Evolutionary conservation across 192 early-diverging fungal species (phyloP).

Genomic region (Allomyces arbusculus): DNA sequence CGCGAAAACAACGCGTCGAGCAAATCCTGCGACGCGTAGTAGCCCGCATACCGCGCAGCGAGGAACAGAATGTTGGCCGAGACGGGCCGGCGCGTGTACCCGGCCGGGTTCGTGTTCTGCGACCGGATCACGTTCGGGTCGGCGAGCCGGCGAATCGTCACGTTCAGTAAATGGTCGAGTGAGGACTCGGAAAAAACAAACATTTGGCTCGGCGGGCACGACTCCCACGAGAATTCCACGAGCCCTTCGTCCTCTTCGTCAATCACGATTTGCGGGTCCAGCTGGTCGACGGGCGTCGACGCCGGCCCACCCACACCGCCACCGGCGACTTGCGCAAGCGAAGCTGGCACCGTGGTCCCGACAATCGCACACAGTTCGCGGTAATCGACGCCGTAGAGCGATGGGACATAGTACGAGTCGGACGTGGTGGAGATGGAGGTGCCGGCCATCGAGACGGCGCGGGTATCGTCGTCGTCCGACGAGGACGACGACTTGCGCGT

Average conservation of each 20-base stretch:
- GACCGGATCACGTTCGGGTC: background rate
- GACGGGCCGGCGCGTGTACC: slow-evolving; percentile 31
- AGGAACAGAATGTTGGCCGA: slow-evolving; percentile 78
- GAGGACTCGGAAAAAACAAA: slow-evolving; percentile 66
- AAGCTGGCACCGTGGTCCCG: background rate
- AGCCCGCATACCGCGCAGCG: slow-evolving; percentile 69
- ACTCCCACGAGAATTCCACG: slow-evolving; percentile 52
- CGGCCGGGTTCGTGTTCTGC: slow-evolving; percentile 33
- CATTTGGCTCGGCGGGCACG: slow-evolving; percentile 78
- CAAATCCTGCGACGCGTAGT: slow-evolving; percentile 50
- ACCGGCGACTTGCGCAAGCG: background rate
- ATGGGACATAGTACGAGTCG: background rate
- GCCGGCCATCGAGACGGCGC: too few species aligned
- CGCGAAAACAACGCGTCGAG: slow-evolving; percentile 44
- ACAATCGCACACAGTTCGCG: background rate
- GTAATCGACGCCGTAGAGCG: background rate
- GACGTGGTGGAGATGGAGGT: background rate
- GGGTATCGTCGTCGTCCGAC: background rate
- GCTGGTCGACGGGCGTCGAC: background rate
- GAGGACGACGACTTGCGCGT: background rate
- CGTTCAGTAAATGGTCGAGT: slow-evolving; percentile 49
- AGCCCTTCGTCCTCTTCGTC: slow-evolving; percentile 16
- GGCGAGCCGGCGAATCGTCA: slow-evolving; percentile 24
- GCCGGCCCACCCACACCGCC: background rate
- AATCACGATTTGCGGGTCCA: slow-evolving; percentile 17